A percentile compares a stretch with the other conserved stretches of the same genome.
phyloP scores from a whole-genome alignment of 1,284 basidiomycete genomes.

The Sporisorium sorghi region DNA sequence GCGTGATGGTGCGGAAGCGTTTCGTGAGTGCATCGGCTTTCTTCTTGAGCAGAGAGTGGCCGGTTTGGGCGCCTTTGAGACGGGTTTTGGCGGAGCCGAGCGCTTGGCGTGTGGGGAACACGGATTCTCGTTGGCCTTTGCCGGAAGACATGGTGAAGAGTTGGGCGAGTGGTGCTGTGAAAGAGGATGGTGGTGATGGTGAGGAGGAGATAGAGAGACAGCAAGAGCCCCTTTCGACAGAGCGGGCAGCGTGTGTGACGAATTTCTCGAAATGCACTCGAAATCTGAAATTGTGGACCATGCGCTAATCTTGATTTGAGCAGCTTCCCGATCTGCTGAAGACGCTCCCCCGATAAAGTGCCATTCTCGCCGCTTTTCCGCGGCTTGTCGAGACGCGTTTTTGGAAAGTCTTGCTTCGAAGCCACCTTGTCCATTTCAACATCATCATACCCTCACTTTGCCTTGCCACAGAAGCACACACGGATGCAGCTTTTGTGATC shows the following conservation, averaged over 20 bases:
- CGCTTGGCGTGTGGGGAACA: constrained; percentile 78
- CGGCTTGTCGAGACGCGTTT: constrained; percentile 1
- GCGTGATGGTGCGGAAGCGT: constrained; percentile 78
- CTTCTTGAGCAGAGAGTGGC: constrained; percentile 95
- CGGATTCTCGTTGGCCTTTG: constrained; percentile 85
- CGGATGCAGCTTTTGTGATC: neutral
- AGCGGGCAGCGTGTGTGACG: neutral
- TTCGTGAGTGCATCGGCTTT: constrained; percentile 96
- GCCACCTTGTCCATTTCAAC: no score
- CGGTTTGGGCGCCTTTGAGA: constrained; percentile 95
- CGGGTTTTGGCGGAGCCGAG: constrained; percentile 92
- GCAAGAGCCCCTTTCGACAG: neutral
- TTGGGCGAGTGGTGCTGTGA: neutral
- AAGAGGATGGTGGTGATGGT: neutral
- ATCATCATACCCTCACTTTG: no score
- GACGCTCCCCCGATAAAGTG: neutral
- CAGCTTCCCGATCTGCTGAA: neutral
- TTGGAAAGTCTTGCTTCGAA: neutral
- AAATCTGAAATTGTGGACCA: neutral
- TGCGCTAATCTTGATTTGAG: neutral
- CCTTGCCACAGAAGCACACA: neutral
- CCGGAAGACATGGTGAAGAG: constrained; percentile 79
- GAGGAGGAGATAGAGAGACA: neutral
- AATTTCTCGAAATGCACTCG: neutral
- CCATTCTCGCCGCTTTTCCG: constrained; percentile 1